A percentile compares a stretch with the other conserved stretches of the same genome.
Evolutionary conservation across 306 rosid species (phyloP).

Genomic region (Cyclanthera cordifolia): DNA sequence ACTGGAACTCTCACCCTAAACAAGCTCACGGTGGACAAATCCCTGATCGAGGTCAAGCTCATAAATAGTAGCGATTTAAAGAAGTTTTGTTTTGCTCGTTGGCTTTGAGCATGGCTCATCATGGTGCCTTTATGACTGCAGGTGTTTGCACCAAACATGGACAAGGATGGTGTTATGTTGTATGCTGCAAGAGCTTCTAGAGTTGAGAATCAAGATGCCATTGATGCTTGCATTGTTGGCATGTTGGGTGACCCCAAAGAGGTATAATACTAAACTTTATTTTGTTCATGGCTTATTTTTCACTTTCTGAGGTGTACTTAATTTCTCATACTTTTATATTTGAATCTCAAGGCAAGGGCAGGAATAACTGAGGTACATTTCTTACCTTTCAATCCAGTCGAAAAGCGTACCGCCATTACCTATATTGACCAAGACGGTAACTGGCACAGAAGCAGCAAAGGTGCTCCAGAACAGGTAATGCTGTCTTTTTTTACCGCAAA

Average conservation of each 20-base stretch:
- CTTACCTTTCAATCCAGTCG: slow-evolving; percentile 87
- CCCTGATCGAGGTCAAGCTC: slow-evolving; percentile 52
- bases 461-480: slow-evolving; percentile 88
- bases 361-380: slow-evolving; percentile 81
- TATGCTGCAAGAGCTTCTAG: slow-evolving; percentile 75
- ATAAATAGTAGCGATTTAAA: neutral
- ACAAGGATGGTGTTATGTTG: slow-evolving; percentile 47
- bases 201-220: slow-evolving; percentile 79
- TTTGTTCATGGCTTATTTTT: slow-evolving; percentile 12
- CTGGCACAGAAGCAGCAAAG: slow-evolving; percentile 82
- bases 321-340: neutral
- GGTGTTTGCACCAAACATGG: slow-evolving; percentile 40
- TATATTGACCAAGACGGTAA: slow-evolving; percentile 44
- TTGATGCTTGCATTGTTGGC: slow-evolving; percentile 73
- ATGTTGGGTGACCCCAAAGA: slow-evolving; percentile 82
- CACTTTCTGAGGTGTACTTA: neutral
- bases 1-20: slow-evolving; percentile 94
- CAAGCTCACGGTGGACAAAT: slow-evolving; percentile 75
- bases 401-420: slow-evolving; percentile 79
- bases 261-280: slow-evolving; percentile 25
- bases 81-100: neutral
- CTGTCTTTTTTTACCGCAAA: neutral
- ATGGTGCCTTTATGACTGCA: slow-evolving; percentile 18
- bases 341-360: slow-evolving; percentile 44
- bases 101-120: slow-evolving; percentile 7